phyloP scores from a whole-genome alignment of 208 protist species.

The Spongospora subterranea region DNA sequence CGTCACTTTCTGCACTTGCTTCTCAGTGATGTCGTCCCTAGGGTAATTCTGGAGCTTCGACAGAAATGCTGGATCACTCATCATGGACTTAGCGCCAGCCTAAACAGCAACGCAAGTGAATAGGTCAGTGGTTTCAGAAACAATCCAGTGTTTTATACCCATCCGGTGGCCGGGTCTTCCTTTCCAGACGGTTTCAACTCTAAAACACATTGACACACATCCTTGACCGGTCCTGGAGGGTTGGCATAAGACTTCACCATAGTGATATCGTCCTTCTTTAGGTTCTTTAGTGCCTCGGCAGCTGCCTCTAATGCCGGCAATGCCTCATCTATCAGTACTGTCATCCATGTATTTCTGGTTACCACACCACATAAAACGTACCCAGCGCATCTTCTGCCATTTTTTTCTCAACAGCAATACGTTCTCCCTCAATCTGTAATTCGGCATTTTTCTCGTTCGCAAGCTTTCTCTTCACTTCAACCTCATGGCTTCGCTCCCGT shows the following conservation, averaged over 20 bases:
- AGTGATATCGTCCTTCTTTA: conserved; percentile 92
- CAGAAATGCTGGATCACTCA: conserved; percentile 78
- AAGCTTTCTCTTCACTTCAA: conserved; percentile 69
- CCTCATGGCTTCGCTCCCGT: conserved; percentile 59
- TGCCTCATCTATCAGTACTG: conserved; percentile 90
- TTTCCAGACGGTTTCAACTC: conserved; percentile 71
- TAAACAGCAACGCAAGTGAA: neutral
- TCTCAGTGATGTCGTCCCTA: conserved; percentile 82
- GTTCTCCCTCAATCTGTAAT: conserved; percentile 61
- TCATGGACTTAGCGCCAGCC: conserved; percentile 75
- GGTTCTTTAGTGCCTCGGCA: conserved; percentile 91
- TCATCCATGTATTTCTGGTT: too few relatives aligned
- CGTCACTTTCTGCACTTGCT: conserved; percentile 89
- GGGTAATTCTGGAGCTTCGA: conserved; percentile 85
- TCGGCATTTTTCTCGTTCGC: conserved; percentile 72
- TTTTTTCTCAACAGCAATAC: conserved; percentile 70
- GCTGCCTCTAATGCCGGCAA: conserved; percentile 91
- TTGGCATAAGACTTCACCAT: conserved; percentile 95
- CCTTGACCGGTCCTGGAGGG: conserved; percentile 84
- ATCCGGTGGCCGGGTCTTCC: conserved; percentile 65
- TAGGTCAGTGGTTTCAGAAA: conserved; percentile 72
- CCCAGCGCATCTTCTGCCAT: conserved; percentile 81
- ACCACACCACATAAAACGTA: too few relatives aligned
- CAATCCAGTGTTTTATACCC: neutral
- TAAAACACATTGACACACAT: conserved; percentile 87